A percentile compares a stretch with the other conserved stretches of the same genome.
These are phyloP conservation scores for Bjerkandera adusta DNA, from an alignment of 1,284 basidiomycete genomes.

Conservation along the genomic window DNA sequence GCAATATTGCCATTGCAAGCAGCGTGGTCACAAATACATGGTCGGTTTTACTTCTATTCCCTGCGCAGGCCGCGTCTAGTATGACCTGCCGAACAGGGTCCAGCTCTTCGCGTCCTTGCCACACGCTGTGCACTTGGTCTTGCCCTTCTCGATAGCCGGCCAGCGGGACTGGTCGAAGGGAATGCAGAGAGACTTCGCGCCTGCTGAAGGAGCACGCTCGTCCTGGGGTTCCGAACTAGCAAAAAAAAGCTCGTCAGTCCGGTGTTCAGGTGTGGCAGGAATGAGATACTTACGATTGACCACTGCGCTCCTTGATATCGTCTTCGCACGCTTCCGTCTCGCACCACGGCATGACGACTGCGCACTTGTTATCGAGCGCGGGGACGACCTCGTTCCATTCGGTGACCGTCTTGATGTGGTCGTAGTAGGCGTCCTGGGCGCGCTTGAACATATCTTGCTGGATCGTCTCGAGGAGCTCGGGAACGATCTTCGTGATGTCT, in stretches of 20 bases:
- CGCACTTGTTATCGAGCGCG: slow-evolving; percentile 85
- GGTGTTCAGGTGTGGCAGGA: slow-evolving; percentile 8
- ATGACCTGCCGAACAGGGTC: slow-evolving; percentile 89
- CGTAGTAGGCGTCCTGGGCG: slow-evolving; percentile 77
- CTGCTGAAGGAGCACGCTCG: slow-evolving; percentile 95
- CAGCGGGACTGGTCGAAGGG: slow-evolving; percentile 91
- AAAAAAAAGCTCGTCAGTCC: slow-evolving; percentile 7
- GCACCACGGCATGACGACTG: slow-evolving; percentile 96
- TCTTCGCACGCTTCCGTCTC: slow-evolving; percentile 94
- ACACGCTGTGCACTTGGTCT: slow-evolving; percentile 86
- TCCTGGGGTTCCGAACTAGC: slow-evolving; percentile 81
- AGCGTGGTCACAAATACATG: no score
- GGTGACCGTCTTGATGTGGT: slow-evolving; percentile 73
- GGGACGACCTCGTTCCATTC: slow-evolving; percentile 93
- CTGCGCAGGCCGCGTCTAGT: slow-evolving; percentile 38
- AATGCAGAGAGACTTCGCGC: slow-evolving; percentile 96
- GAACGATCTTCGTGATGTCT: slow-evolving; percentile 58
- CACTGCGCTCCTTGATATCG: slow-evolving; percentile 95
- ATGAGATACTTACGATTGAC: slow-evolving; percentile 64
- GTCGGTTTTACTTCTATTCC: no score
- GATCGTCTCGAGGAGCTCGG: slow-evolving; percentile 78
- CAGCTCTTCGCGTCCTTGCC: slow-evolving; percentile 86
- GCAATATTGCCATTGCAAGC: no score
- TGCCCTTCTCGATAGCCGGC: slow-evolving; percentile 71
- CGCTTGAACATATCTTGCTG: slow-evolving; percentile 87